Base-by-base conservation (phyloP, 352 stramenopile genomes). In the Globisporangium paddicum region DNA sequence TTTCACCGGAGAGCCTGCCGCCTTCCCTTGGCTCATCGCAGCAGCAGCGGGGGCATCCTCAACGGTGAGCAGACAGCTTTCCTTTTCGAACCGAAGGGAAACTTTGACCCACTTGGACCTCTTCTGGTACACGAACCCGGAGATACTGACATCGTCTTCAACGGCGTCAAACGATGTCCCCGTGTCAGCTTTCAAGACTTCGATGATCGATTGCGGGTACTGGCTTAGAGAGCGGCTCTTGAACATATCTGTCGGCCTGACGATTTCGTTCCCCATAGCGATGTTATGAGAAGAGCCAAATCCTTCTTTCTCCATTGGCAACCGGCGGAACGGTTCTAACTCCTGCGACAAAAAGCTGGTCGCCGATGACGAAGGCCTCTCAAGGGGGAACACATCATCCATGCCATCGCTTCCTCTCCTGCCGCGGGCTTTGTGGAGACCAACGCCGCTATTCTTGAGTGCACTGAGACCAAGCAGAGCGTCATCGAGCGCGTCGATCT, bases 61-160 rank as follows among this genome's bases (percentile, higher is more conserved):
- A 18, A 86, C 40, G 23, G 62, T 68, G 9, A 86, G 59, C 55
- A 82, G 51, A 32, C 79, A 90, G 10, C 73, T 88, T 3, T 68
- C 47, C 50, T 90, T 89, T 37, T 93, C 77, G 32, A 93, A 86
- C 30, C 73, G 86, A 7, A 93, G 58, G 9, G 78, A 68, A 25
- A 90, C 80, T 37, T 89, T 89, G 0, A 75, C 75, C 83, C 83
- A 93, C 50, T 90, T 86, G 0, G 80, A 73, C 6, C 71, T 67
- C 59, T 93, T 90, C 55, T 93, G 83, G 51, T 90, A 93, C 21
- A 69, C 83, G 45, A 73, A 87, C 0, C 83, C 79, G n/a, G 66
- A 69, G 7, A 89, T 60, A 30, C 74, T 79, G 14, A 63, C 58
- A 14, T 84, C 66, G 45, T 89, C 68, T 60, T 93, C 81, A 4